These are phyloP conservation scores for Tylopilus cervinicoccineus DNA, from an alignment of 768 basidiomycete genomes.

Conservation along the genomic window DNA sequence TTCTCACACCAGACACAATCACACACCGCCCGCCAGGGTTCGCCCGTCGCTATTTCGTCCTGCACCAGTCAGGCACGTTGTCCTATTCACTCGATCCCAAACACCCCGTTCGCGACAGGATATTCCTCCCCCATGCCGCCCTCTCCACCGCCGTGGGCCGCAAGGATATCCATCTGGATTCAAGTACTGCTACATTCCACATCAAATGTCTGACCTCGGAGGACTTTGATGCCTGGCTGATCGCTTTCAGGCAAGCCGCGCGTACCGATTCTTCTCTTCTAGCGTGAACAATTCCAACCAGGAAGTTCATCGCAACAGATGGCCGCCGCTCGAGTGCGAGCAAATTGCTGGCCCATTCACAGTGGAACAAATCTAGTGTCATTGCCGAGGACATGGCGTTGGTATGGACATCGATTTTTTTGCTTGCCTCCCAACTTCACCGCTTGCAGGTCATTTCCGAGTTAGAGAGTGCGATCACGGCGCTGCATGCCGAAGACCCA, in stretches of 20 bases:
- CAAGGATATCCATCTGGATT: slow-evolving; percentile 80
- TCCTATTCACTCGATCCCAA: slow-evolving; percentile 73
- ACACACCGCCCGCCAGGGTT: slow-evolving; percentile 53
- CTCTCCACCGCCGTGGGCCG: slow-evolving; percentile 70
- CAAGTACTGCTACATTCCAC: slow-evolving; percentile 73
- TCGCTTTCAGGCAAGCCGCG: slow-evolving; percentile 57
- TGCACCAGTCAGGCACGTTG: slow-evolving; percentile 65
- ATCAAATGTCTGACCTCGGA: slow-evolving; percentile 68
- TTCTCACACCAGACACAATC: background rate
- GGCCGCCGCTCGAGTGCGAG: slow-evolving; percentile 34
- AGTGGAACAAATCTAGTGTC: slow-evolving; percentile 45
- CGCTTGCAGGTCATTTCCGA: slow-evolving; percentile 49
- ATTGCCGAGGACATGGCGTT: slow-evolving; percentile 64
- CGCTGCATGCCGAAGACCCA: slow-evolving; percentile 38
- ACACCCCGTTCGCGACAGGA: slow-evolving; percentile 66
- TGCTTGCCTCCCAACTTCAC: slow-evolving; percentile 1
- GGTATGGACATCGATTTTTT: slow-evolving; percentile 37
- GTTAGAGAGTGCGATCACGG: slow-evolving; percentile 50
- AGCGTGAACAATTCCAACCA: slow-evolving; percentile 29
- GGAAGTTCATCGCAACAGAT: slow-evolving; percentile 54
- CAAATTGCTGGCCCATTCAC: slow-evolving; percentile 39
- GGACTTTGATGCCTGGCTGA: slow-evolving; percentile 75
- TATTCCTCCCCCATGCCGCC: slow-evolving; percentile 66
- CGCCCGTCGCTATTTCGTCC: slow-evolving; percentile 77
- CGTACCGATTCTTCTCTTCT: slow-evolving; percentile 4